These are phyloP conservation scores for Cladosporium austrohemisphaericum DNA, from an alignment of 2,329 filamentous ascomycete genomes.

Conservation along the genomic window DNA sequence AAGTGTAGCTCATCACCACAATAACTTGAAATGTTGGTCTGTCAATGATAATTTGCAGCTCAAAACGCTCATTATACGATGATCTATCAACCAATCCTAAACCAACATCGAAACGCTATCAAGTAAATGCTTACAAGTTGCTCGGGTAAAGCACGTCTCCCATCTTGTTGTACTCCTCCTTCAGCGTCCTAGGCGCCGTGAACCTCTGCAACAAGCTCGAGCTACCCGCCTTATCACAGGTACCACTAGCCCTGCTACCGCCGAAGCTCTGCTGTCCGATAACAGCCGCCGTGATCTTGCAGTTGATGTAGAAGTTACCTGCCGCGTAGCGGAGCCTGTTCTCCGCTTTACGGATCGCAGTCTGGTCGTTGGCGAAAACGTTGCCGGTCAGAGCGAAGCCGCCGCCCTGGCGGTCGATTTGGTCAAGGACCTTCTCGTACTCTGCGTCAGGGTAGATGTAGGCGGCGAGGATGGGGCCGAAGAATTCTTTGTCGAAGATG, in stretches of 20 bases:
- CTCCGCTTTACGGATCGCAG: constrained; percentile 64
- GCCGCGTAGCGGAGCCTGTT: constrained; percentile 68
- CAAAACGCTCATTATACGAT: too few relatives aligned
- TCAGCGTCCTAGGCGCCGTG: constrained; percentile 54
- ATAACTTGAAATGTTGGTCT: too few relatives aligned
- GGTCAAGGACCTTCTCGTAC: constrained; percentile 66
- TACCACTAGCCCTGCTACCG: constrained; percentile 54
- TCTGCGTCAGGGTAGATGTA: constrained; percentile 74
- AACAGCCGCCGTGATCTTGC: constrained; percentile 61
- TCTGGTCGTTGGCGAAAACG: constrained; percentile 68
- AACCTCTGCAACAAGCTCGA: constrained; percentile 51
- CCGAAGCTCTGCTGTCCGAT: constrained; percentile 43
- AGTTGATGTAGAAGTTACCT: constrained; percentile 84
- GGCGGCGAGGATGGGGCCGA: constrained; percentile 71
- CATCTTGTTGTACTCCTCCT: constrained; percentile 52
- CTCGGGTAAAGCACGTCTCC: constrained; percentile 51
- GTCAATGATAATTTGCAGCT: too few relatives aligned
- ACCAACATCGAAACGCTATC: not conserved
- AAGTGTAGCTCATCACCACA: too few relatives aligned
- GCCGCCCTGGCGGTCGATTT: constrained; percentile 12
- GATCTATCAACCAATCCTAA: too few relatives aligned
- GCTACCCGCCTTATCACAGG: constrained; percentile 57
- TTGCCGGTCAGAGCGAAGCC: constrained; percentile 71
- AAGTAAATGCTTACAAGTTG: constrained; percentile 32
- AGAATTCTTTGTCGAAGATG: constrained; percentile 74